Evolutionary conservation across 2,329 filamentous ascomycete species (phyloP), one percentile per base, ranked within the genome.

Genomic region (Trematosphaeria pertusa): DNA sequence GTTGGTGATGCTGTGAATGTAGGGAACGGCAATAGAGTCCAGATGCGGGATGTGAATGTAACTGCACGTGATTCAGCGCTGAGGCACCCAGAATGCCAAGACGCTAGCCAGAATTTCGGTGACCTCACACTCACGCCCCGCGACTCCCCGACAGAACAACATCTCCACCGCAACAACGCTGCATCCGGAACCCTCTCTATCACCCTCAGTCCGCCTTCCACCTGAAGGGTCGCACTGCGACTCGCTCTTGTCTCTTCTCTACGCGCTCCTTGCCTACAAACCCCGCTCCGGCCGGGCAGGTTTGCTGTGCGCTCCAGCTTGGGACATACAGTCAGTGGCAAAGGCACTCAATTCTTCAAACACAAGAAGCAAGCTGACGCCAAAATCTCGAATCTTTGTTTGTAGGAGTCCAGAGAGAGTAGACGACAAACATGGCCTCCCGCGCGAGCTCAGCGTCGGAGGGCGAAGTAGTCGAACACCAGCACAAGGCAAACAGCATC

Each of bases 301-400:
- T 56, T 46, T 52, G 54, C 55, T 42, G 51, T 59, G 47, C 54
- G 46, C 54, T 56, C 51, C 49, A 54, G 49, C 53, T 59, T 50
- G 59, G 61, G 63, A 64, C 58, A 64, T 49, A 53, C 63, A 70
- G 66, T 70, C 65, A 70, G 67, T 70, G 61, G 62, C 56, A 65
- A 58, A 64, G 62, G 61, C 58, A 63, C 58, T 65, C 53, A 56
- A 50, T 48, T 55, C 48, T 52, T 48, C 39, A 50, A 41, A 41
- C 53, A 54, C 33, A 62, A 67, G 58, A 65, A 63, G 55, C 56
- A 59, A 48, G 56, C 66, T 70, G 64, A 69, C 65, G 50, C 60
- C 53, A 52, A 53, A 50, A 56, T 31, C 36, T 38, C 28, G 41
- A 54, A 26, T 40, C 37, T 50, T 43, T 48, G 43, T 20, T 32